phyloP scores from a whole-genome alignment of 75 land plant species.

The Cryptomeria japonica region DNA sequence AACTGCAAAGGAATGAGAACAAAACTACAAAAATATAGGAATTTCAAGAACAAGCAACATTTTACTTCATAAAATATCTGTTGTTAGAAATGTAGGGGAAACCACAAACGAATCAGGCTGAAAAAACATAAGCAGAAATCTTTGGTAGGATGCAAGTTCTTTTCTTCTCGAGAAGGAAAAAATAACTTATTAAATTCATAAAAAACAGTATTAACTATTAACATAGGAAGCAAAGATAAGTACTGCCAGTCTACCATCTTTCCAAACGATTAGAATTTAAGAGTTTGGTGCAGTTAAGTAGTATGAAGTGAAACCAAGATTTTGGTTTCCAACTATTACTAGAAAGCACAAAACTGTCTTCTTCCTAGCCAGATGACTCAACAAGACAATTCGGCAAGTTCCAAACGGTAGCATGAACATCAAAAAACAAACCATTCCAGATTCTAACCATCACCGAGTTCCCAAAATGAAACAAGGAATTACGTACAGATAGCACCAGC shows the following conservation, averaged over 20 bases:
- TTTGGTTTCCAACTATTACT: too few species aligned
- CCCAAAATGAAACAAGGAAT: neutral
- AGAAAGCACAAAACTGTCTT: too few species aligned
- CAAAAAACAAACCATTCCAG: neutral
- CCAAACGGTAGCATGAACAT: neutral
- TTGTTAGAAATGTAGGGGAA: neutral
- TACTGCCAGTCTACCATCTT: neutral
- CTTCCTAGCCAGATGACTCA: too few species aligned
- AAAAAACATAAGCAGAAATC: too few species aligned
- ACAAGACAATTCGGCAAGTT: neutral
- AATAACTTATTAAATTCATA: neutral
- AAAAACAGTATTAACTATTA: neutral
- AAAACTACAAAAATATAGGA: neutral
- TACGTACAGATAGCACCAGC: neutral
- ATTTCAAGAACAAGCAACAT: neutral
- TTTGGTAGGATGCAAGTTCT: too few species aligned
- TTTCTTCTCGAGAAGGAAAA: neutral
- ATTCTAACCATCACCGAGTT: neutral
- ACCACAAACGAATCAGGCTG: neutral
- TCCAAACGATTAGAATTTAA: too few species aligned
- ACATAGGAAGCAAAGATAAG: neutral
- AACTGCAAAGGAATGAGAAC: neutral
- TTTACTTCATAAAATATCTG: neutral
- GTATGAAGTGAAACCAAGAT: too few species aligned
- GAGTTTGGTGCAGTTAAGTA: too few species aligned